A percentile compares a stretch with the other conserved stretches of the same genome.
Evolutionary conservation across 441 rosid species (phyloP).

Genomic region (Populus tomentosa): DNA sequence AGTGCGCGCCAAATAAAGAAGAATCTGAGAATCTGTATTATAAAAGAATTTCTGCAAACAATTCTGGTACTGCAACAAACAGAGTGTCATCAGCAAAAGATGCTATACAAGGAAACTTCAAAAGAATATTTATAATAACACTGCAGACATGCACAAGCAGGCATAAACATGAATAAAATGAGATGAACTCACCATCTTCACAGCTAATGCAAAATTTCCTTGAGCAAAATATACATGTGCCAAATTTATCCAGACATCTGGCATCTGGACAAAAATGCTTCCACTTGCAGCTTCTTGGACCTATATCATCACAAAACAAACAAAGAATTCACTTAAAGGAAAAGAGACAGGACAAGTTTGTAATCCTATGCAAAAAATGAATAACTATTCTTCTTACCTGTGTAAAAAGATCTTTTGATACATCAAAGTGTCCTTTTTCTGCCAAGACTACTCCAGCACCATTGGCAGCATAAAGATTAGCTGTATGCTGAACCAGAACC

Average conservation of each 20-base stretch:
- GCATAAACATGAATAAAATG: neutral
- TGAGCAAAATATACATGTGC: constrained; percentile 98
- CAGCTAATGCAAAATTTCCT: constrained; percentile 94
- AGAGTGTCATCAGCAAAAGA: constrained; percentile 15
- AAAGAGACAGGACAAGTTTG: neutral
- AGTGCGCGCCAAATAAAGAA: constrained; percentile 94
- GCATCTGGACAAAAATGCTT: constrained; percentile 94
- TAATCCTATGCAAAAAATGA: constrained; percentile 7
- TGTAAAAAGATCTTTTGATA: constrained; percentile 92
- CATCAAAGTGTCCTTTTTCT: constrained; percentile 96
- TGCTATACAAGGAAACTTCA: neutral
- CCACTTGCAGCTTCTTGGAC: constrained; percentile 99
- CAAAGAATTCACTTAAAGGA: constrained; percentile 1
- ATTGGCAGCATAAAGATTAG: constrained; percentile 97
- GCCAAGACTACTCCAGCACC: constrained; percentile 98
- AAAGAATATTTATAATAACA: neutral
- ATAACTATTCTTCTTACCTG: constrained; percentile 47
- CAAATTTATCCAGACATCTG: constrained; percentile 99
- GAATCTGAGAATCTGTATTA: constrained; percentile 91
- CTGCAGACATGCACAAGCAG: neutral
- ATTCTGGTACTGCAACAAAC: constrained; percentile 85
- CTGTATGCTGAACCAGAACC: constrained; percentile 91
- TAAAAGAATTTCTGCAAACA: constrained; percentile 90
- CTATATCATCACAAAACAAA: constrained; percentile 37
- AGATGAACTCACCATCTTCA: constrained; percentile 76